Conservation (phyloP, 1,284 basidiomycete species). For the Exobasidium cylindrosporum region DNA sequence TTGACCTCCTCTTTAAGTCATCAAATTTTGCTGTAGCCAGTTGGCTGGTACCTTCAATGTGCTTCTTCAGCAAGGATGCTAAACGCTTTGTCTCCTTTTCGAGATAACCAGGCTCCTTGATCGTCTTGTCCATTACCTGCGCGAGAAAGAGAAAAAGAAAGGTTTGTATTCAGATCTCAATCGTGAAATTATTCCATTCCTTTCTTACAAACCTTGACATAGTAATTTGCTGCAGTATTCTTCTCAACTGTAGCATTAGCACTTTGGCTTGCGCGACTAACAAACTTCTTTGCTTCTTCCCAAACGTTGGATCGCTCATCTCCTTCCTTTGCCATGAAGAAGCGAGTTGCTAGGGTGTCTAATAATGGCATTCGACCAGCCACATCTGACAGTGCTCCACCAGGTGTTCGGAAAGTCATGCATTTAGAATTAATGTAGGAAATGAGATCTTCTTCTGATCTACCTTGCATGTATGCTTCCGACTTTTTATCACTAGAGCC, state of each 20-base stretch:
- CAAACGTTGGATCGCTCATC: slow-evolving; percentile 63
- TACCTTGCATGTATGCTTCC: slow-evolving; percentile 67
- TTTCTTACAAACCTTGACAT: slow-evolving; percentile 61
- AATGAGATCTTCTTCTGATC: slow-evolving; percentile 68
- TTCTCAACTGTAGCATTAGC: slow-evolving; percentile 47
- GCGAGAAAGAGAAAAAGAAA: too few relatives aligned
- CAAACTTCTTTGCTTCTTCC: slow-evolving; percentile 60
- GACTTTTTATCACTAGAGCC: slow-evolving; percentile 61
- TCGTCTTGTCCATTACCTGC: slow-evolving; percentile 74
- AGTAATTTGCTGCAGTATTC: slow-evolving; percentile 68
- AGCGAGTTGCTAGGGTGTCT: slow-evolving; percentile 74
- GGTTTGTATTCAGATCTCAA: too few relatives aligned
- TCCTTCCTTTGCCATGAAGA: slow-evolving; percentile 65
- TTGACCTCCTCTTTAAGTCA: slow-evolving; percentile 84
- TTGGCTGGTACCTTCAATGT: slow-evolving; percentile 56
- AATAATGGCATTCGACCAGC: slow-evolving; percentile 78
- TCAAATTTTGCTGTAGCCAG: slow-evolving; percentile 78
- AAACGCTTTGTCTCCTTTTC: slow-evolving; percentile 79
- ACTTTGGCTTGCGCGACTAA: slow-evolving; percentile 35
- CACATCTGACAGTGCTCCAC: slow-evolving; percentile 74
- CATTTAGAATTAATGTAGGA: slow-evolving; percentile 75
- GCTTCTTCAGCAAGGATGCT: slow-evolving; percentile 67
- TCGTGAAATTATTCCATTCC: slow-evolving; percentile 8
- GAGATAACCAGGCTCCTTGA: slow-evolving; percentile 70
- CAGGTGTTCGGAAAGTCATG: slow-evolving; percentile 75